Conservation (phyloP, 306 rosid species). For the Dryas octopetala region DNA sequence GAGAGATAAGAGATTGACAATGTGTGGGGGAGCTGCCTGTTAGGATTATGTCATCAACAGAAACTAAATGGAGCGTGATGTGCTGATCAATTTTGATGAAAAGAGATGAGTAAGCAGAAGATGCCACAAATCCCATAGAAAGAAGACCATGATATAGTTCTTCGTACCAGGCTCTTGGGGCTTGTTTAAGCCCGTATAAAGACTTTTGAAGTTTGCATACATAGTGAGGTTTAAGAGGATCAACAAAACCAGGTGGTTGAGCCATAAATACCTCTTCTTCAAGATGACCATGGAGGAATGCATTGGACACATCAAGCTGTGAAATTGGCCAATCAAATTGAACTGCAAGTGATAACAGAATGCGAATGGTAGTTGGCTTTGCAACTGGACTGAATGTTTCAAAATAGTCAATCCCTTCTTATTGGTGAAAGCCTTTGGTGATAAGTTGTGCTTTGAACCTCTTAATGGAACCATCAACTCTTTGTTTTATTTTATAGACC, state of each 20-base stretch:
- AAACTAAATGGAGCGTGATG: background rate
- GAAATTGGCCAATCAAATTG: too few species aligned
- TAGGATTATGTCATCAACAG: background rate
- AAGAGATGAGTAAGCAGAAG: background rate
- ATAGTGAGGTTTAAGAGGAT: background rate
- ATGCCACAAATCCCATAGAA: background rate
- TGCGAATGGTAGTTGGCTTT: too few species aligned
- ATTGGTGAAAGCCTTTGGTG: too few species aligned
- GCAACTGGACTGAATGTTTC: too few species aligned
- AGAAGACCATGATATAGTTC: too few species aligned
- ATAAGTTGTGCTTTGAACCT: too few species aligned
- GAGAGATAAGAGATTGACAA: background rate
- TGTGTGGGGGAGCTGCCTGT: background rate
- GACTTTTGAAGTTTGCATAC: background rate
- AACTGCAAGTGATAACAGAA: too few species aligned
- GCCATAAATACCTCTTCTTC: too few species aligned
- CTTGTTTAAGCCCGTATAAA: background rate
- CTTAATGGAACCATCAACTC: too few species aligned
- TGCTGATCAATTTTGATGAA: background rate
- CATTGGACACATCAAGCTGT: background rate
- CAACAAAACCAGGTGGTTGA: background rate
- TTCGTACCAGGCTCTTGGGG: background rate
- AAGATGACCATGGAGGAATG: background rate
- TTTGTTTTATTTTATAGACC: too few species aligned
- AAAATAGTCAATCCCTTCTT: too few species aligned